phyloP scores from a whole-genome alignment of 2,329 filamentous ascomycete species.

The Penicillium sp. region DNA sequence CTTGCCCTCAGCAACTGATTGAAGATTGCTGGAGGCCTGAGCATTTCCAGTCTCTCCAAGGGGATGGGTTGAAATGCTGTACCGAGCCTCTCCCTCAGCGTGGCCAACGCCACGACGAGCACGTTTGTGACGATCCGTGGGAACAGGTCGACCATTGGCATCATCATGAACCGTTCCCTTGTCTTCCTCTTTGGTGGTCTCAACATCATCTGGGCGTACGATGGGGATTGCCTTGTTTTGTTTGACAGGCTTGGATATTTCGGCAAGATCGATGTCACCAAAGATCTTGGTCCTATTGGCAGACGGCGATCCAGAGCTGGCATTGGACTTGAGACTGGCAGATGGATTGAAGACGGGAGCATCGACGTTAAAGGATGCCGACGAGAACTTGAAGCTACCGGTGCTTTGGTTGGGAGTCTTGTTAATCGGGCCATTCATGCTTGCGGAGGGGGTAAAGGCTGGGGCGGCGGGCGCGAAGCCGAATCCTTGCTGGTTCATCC shows the following conservation, averaged over 20 bases:
- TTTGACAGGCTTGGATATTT: slow-evolving; percentile 61
- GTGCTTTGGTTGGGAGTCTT: slow-evolving; percentile 13
- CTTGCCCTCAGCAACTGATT: slow-evolving; percentile 34
- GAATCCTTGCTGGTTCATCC: slow-evolving; percentile 25
- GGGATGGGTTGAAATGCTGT: slow-evolving; percentile 52
- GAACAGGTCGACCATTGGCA: slow-evolving; percentile 57
- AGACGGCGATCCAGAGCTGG: slow-evolving; percentile 19
- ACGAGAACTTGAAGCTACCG: slow-evolving; percentile 59
- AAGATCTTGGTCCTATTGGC: slow-evolving; percentile 52
- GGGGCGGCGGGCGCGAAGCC: slow-evolving; percentile 53
- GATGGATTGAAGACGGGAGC: slow-evolving; percentile 70
- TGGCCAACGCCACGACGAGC: slow-evolving; percentile 60
- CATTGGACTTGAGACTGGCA: slow-evolving; percentile 26
- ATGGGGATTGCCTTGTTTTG: slow-evolving; percentile 82
- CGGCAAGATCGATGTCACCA: slow-evolving; percentile 59
- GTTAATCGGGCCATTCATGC: slow-evolving; percentile 12
- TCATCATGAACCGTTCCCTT: slow-evolving; percentile 45
- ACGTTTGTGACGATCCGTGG: slow-evolving; percentile 69
- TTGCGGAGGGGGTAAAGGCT: slow-evolving; percentile 58
- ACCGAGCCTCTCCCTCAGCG: slow-evolving; percentile 68
- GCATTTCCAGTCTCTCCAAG: slow-evolving; percentile 31
- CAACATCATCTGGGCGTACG: slow-evolving; percentile 57
- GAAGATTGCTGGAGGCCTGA: slow-evolving; percentile 22
- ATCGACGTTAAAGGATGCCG: slow-evolving; percentile 66
- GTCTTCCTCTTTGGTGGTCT: slow-evolving; percentile 37